Base-by-base conservation (phyloP, 805 yeast genomes). In the Isabelozyma rhagii region DNA sequence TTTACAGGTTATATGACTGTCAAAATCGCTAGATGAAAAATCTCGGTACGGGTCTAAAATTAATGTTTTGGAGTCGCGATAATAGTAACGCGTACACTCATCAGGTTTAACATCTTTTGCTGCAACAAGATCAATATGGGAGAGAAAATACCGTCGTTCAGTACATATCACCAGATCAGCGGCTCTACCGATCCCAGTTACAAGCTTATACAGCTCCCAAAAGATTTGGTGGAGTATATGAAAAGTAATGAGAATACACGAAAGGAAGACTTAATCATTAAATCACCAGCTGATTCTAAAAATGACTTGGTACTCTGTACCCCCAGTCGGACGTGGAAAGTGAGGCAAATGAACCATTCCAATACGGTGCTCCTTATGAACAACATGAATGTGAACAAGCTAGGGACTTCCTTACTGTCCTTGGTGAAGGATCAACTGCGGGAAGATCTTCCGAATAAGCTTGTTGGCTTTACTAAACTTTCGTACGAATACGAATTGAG, bases 311-410 rank as follows among this genome's bases (percentile, higher is more conserved):
- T 82, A 29, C 63, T 90, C 13, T 85, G 92, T 51, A 80, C 93
- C 0, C 56, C 67, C 3, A 55, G 67, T 28, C 65, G 73, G 46
- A 87, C 96, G 0, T 91, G 81, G 80, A 72, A 74, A 43, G 57
- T 91, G 14, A 75, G 89, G 47, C 92, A 87, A 59, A 85, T 87
- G 72, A 89, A 89, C 61, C 97, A 93, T 64, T 87, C 97, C 7
- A 91, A 93, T 64, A 80, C 93, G 4, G 84, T 88, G n/a, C 63
- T 90, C 55, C 52, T 91, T 18, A 61, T 81, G 62, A 64, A 64
- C 10, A 63, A 61, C 42, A 49, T 57, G 59, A 53, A 50, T 21
- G 46, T 51, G 5, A 45, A 49, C 25, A 39, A 42, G 5, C 29
- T 47, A 11, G 44, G 41, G 25, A 21, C 25, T 21, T 21, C 25